These are phyloP conservation scores for Micromonas commoda DNA, from an alignment of 139 green algal genomes.

Conservation along the genomic window DNA sequence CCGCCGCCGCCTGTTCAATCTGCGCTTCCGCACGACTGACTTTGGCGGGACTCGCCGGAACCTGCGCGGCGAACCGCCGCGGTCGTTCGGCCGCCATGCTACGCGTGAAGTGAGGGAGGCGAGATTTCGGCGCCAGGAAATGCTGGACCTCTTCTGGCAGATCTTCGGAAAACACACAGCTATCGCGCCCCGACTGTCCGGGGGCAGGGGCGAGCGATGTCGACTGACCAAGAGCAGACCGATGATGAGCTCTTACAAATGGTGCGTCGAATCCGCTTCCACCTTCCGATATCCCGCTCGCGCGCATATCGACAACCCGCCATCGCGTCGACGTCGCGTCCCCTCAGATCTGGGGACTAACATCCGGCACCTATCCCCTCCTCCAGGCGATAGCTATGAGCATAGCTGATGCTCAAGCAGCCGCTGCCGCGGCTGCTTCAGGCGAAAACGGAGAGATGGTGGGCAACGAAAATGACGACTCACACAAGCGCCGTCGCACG, in stretches of 20 bases:
- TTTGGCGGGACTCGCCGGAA: no score
- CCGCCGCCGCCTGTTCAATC: no score
- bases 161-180: no score
- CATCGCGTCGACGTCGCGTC: not conserved
- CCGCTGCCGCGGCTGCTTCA: no score
- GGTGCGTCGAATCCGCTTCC: not conserved
- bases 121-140: no score
- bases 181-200: no score
- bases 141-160: no score
- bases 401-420: not conserved
- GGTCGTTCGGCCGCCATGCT: no score
- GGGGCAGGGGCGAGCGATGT: no score
- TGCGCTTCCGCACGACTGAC: no score
- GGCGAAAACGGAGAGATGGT: not conserved
- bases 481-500: not conserved
- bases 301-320: not conserved
- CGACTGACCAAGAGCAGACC: not conserved
- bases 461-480: not conserved
- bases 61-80: no score
- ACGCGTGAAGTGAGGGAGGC: no score
- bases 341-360: not conserved
- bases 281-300: not conserved
- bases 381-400: not conserved
- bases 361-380: not conserved
- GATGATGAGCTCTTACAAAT: not conserved